Evolutionary conservation across 1,284 basidiomycete species (phyloP), one percentile per base, ranked within the genome.

Genomic region (Melampsora medusae): DNA sequence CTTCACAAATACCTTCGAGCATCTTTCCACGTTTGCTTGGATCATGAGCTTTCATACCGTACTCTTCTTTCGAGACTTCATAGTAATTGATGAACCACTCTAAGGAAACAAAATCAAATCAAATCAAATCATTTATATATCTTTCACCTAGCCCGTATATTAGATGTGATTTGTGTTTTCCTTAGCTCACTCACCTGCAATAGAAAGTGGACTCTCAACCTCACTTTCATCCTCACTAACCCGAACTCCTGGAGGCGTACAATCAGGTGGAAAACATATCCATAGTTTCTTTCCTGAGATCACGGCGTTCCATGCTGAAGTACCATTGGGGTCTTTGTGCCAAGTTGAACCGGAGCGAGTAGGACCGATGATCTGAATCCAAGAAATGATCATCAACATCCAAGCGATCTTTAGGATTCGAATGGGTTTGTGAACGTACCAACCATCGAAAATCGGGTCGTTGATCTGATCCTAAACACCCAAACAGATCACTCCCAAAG

Each of bases 291-390:
- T 50, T 17, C 84, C 83, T 16, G 77, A 79, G 14, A 84, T 78
- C n/a, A 84, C 82, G 2, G 84, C 84, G 75, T 85, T 85, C 84
- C 84, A 85, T 2, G 84, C 84, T 12, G 82, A 82, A 2, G 83
- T 84, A 42, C 80, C 80, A 74, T 84, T 84, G 1, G 83, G 83
- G 61, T 84, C 83, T 77, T 83, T 82, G 42, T 83, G 82, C 73
- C 81, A 83, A 14, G 81, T 83, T 12, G 81, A 82, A 22, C 81
- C 82, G 7, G 82, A 81, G 25, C 80, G 79, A 31, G 77, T 71
- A 1, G 82, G 82, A 2, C 82, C 81, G 14, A 79, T 79, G 61
- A 83, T 82, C 81, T 81, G 67, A 46, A 19, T 2, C 14, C 7
- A 4, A 14, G n/a, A 49, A 16, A 53, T 28, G 56, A 42, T 62